Evolutionary conservation across 345 rosid species (phyloP).

Genomic region (Syzygium jambos): DNA sequence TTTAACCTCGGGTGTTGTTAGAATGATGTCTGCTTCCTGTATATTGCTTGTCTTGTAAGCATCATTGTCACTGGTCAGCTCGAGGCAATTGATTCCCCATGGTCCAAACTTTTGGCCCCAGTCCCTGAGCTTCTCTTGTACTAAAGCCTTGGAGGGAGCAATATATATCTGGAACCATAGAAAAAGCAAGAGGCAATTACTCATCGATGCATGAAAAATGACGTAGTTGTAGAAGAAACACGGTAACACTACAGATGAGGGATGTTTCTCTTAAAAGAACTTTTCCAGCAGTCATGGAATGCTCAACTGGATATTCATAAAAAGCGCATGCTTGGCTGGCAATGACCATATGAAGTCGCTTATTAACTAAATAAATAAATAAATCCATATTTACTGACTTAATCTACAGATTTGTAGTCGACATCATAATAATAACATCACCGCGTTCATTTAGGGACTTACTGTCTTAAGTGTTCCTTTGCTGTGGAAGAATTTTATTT

Average conservation of each 20-base stretch:
- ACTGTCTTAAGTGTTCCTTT: constrained; percentile 93
- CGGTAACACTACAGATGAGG: background rate
- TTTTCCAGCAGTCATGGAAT: background rate
- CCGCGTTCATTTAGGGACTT: constrained; percentile 8
- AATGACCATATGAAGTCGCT: background rate
- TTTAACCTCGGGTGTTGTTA: constrained; percentile 93
- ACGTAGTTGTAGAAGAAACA: background rate
- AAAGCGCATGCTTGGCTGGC: background rate
- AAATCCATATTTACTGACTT: background rate
- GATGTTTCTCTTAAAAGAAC: background rate
- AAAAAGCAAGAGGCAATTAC: constrained; percentile 10
- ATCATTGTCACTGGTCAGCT: constrained; percentile 90
- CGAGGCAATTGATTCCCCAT: constrained; percentile 76
- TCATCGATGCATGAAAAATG: background rate
- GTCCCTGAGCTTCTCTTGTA: constrained; percentile 90
- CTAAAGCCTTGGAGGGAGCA: constrained; percentile 95
- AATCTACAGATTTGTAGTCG: background rate
- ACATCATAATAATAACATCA: background rate
- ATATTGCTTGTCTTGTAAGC: constrained; percentile 55
- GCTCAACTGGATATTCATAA: background rate
- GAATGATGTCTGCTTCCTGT: constrained; percentile 87
- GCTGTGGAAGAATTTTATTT: constrained; percentile 50
- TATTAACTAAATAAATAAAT: background rate
- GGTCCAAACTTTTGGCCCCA: constrained; percentile 86
- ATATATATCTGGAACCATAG: constrained; percentile 56